Percentiles rank a stretch among this genome's conserved stretches.
phyloP scores from a whole-genome alignment of 441 rosid species.

The Corymbia citriodora region DNA sequence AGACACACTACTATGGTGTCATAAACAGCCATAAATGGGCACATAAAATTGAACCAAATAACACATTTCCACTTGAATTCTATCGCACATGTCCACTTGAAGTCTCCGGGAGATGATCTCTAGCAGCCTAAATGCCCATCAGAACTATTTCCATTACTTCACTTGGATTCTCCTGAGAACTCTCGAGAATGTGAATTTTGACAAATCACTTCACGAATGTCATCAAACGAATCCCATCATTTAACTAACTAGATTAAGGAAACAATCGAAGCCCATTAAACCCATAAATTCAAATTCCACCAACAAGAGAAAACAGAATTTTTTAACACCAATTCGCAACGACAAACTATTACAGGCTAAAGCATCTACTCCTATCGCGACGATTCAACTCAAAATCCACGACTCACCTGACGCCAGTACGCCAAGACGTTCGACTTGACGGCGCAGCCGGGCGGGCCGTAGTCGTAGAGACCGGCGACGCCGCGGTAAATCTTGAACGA shows the following conservation, averaged over 20 bases:
- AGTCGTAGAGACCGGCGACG: constrained; percentile 83
- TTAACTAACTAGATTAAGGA: not conserved
- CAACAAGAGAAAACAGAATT: not conserved
- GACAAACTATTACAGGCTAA: not conserved
- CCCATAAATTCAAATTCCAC: not conserved
- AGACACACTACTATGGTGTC: not conserved
- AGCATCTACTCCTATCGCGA: not conserved
- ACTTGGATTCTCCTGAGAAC: not conserved
- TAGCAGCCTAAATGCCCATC: not conserved
- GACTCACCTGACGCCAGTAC: constrained; percentile 80
- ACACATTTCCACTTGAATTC: not conserved
- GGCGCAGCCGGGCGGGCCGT: constrained; percentile 84
- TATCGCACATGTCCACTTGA: not conserved
- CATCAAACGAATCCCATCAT: not conserved
- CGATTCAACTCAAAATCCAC: not conserved
- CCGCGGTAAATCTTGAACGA: constrained; percentile 87
- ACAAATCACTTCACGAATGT: not conserved
- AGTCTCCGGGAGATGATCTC: not conserved
- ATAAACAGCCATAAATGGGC: not conserved
- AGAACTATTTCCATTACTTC: not conserved
- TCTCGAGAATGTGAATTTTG: not conserved
- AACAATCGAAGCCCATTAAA: not conserved
- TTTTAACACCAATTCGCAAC: not conserved
- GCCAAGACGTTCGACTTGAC: constrained; percentile 72
- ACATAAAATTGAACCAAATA: not conserved